Evolutionary conservation across 202 grass and related monocot genomes (phyloP).

Genomic region (Eragrostis tef): DNA sequence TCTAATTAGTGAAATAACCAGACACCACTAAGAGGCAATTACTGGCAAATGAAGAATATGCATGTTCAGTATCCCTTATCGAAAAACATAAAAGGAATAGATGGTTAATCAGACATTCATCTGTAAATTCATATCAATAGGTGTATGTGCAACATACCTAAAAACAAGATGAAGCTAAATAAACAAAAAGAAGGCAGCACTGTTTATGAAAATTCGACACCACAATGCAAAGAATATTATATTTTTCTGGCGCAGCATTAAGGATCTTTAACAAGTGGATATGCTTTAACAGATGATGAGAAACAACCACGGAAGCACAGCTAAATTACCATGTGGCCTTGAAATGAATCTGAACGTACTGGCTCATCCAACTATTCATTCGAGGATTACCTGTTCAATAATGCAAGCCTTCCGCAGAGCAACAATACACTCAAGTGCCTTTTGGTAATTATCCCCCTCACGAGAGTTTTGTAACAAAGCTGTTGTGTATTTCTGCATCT

Average conservation of each 20-base stretch:
- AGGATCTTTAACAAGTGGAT: neutral
- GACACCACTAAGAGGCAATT: neutral
- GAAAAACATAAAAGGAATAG: neutral
- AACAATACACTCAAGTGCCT: slow-evolving; percentile 76
- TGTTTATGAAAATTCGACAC: neutral
- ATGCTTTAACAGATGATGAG: neutral
- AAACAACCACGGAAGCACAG: slow-evolving; percentile 17
- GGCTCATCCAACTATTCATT: neutral
- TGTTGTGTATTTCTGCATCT: slow-evolving; percentile 73
- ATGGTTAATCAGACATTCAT: neutral
- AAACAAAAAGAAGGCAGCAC: neutral
- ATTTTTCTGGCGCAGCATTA: neutral
- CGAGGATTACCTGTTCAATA: slow-evolving; percentile 81
- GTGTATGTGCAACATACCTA: neutral
- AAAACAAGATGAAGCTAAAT: neutral
- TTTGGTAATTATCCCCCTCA: slow-evolving; percentile 56
- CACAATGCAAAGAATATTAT: neutral
- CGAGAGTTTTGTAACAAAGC: slow-evolving; percentile 66
- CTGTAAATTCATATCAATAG: neutral
- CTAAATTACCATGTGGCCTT: slow-evolving; percentile 4
- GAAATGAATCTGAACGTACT: slow-evolving; percentile 7
- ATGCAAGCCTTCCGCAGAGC: slow-evolving; percentile 81
- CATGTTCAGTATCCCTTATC: neutral
- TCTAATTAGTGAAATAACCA: neutral
- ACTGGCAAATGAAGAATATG: neutral